A percentile compares a stretch with the other conserved stretches of the same genome.
These are phyloP conservation scores for Rhizopus delemar DNA, from an alignment of 371 early-diverging fungal species.

Conservation along the genomic window DNA sequence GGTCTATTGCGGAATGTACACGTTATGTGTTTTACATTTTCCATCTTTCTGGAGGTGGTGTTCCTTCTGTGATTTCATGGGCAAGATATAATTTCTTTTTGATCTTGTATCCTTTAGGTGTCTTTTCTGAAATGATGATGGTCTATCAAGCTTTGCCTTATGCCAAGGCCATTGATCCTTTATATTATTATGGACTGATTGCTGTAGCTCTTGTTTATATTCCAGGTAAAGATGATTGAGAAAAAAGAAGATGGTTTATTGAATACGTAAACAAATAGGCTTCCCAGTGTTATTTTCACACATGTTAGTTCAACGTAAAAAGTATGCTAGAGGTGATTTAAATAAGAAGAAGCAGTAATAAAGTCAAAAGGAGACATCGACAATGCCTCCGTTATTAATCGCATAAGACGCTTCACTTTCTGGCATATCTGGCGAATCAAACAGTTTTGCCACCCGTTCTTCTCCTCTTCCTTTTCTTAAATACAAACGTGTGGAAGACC, in stretches of 20 bases:
- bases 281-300: constrained; percentile 87
- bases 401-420: constrained; percentile 73
- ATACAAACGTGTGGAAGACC: constrained; percentile 70
- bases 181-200: constrained; percentile 59
- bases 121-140: constrained; percentile 80
- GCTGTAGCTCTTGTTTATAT: constrained; percentile 65
- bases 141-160: constrained; percentile 72
- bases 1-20: constrained; percentile 89
- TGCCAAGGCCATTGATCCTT: constrained; percentile 53
- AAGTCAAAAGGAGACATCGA: constrained; percentile 22
- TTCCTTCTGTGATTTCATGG: constrained; percentile 65
- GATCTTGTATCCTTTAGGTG: constrained; percentile 89
- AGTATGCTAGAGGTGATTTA: constrained; percentile 61
- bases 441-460: constrained; percentile 84
- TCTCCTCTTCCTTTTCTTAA: constrained; percentile 88
- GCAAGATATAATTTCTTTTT: constrained; percentile 86
- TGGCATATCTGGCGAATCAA: constrained; percentile 87
- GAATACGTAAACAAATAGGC: constrained; percentile 27
- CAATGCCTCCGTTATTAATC: constrained; percentile 39
- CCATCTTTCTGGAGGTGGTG: constrained; percentile 51
- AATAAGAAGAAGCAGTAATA: constrained; percentile 26
- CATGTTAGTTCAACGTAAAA: constrained; percentile 87
- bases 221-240: constrained; percentile 68
- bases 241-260: not conserved
- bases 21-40: constrained; percentile 87